A percentile compares a stretch with the other conserved stretches of the same genome.
Conservation (phyloP, 352 stramenopile species). For the Pythium diclinum region DNA sequence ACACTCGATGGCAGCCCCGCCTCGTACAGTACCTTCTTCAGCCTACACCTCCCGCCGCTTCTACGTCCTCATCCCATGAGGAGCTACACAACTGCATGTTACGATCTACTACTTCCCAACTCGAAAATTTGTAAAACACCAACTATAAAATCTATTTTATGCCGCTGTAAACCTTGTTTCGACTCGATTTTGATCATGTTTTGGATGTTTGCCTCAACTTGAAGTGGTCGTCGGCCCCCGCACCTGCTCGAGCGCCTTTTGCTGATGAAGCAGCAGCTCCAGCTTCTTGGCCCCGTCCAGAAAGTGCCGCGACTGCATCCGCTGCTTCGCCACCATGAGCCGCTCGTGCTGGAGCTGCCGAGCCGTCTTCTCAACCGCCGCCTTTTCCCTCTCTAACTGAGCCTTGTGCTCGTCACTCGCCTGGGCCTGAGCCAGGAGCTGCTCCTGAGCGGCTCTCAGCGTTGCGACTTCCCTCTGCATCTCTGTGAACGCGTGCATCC, state of each 20-base stretch:
- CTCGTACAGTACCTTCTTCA: conserved; percentile 19
- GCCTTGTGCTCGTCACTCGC: conserved; percentile 33
- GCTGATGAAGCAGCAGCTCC: conserved; percentile 57
- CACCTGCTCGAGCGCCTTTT: conserved; percentile 31
- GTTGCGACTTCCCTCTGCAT: conserved; percentile 40
- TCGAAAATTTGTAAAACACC: conserved; percentile 23
- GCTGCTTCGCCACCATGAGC: conserved; percentile 66
- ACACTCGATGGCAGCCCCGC: conserved; percentile 9
- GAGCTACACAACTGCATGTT: background rate
- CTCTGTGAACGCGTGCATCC: conserved; percentile 34
- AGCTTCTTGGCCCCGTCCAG: conserved; percentile 64
- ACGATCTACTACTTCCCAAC: conserved; percentile 5
- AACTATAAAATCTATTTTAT: conserved; percentile 29
- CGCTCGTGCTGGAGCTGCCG: conserved; percentile 67
- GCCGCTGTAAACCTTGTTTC: conserved; percentile 10
- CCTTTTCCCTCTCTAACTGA: conserved; percentile 44
- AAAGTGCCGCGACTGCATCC: conserved; percentile 72
- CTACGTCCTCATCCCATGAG: conserved; percentile 6
- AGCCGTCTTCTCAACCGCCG: conserved; percentile 46
- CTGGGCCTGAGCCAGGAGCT: conserved; percentile 32
- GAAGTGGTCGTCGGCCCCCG: conserved; percentile 5
- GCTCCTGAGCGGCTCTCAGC: conserved; percentile 38
- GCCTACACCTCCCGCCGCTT: background rate
- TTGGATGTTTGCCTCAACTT: conserved; percentile 6
- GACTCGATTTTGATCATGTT: background rate